Evolutionary conservation across 1,284 basidiomycete species (phyloP).

Genomic region (Pseudozyma sp.): DNA sequence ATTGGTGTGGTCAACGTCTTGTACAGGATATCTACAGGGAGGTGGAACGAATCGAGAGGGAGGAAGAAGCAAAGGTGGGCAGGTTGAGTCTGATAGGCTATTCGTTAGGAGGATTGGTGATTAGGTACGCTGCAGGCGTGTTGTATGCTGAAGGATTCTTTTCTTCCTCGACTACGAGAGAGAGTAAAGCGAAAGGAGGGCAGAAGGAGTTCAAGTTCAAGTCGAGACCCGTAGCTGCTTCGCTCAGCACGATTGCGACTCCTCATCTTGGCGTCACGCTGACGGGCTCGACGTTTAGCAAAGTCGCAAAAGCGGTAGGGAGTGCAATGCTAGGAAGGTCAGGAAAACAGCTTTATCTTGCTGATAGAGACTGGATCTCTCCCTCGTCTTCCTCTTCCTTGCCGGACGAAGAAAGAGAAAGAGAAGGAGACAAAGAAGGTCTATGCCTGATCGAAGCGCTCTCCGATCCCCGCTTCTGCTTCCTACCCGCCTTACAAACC

Average conservation of each 20-base stretch:
- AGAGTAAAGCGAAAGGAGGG: neutral
- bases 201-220: conserved; percentile 15
- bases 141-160: conserved; percentile 73
- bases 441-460: conserved; percentile 50
- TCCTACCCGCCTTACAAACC: conserved; percentile 78
- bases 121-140: conserved; percentile 81
- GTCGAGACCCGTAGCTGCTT: conserved; percentile 22
- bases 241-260: conserved; percentile 82
- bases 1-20: conserved; percentile 79
- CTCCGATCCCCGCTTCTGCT: conserved; percentile 75
- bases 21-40: conserved; percentile 74
- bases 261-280: conserved; percentile 77
- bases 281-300: conserved; percentile 70
- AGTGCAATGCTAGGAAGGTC: conserved; percentile 51
- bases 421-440: neutral
- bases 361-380: conserved; percentile 45
- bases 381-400: neutral
- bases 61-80: conserved; percentile 26
- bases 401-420: neutral
- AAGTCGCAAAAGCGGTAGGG: conserved; percentile 75
- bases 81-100: conserved; percentile 71
- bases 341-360: conserved; percentile 37
- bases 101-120: conserved; percentile 82
- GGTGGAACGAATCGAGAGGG: conserved; percentile 28
- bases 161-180: neutral